Evolutionary conservation across 805 yeast genomes (phyloP).

Genomic region (Saturnispora silvae): DNA sequence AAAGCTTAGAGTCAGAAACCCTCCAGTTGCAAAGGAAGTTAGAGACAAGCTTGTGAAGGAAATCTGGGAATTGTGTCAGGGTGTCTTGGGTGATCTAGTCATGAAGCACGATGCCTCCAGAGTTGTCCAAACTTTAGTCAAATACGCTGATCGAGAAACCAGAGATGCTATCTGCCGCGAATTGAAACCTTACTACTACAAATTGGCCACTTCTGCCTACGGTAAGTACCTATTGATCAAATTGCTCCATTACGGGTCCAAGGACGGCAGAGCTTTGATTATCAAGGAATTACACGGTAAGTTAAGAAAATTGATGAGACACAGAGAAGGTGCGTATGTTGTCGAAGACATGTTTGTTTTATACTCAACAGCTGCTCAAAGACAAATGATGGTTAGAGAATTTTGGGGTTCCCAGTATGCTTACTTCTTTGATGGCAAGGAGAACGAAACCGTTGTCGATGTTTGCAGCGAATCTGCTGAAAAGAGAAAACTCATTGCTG

Average conservation of each 20-base stretch:
- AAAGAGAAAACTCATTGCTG: conserved; percentile 63
- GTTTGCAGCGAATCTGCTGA: conserved; percentile 61
- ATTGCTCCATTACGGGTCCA: conserved; percentile 84
- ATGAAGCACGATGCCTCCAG: conserved; percentile 94
- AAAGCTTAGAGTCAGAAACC: conserved; percentile 72
- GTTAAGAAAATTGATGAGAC: conserved; percentile 86
- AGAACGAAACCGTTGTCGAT: conserved; percentile 51
- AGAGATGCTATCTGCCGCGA: conserved; percentile 59
- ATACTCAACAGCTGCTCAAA: conserved; percentile 77
- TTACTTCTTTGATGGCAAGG: conserved; percentile 69
- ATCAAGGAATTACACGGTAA: conserved; percentile 84
- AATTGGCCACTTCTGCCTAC: conserved; percentile 81
- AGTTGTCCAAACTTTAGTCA: conserved; percentile 87
- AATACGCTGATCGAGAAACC: conserved; percentile 71
- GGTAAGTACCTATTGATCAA: conserved; percentile 89
- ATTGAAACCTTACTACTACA: conserved; percentile 66
- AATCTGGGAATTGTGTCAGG: conserved; percentile 74
- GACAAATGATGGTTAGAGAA: conserved; percentile 84
- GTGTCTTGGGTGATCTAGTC: conserved; percentile 72
- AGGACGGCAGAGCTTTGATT: conserved; percentile 62
- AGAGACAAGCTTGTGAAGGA: conserved; percentile 74
- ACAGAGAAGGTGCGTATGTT: conserved; percentile 96
- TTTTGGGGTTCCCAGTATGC: conserved; percentile 97
- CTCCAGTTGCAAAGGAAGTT: conserved; percentile 64
- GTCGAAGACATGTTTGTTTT: conserved; percentile 85